Conservation (phyloP, 164 flowering plant species). For the Stephania japonica region DNA sequence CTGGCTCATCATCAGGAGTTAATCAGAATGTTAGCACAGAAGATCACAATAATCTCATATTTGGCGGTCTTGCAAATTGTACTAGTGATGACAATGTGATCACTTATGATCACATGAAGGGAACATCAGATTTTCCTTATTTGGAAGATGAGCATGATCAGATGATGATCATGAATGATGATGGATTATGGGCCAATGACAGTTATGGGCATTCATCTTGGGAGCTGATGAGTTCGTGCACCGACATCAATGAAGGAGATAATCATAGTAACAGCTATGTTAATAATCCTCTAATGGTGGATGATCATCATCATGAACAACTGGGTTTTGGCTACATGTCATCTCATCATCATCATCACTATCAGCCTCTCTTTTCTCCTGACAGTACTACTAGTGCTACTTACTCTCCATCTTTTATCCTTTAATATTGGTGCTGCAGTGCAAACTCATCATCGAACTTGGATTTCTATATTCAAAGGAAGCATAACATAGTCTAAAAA, state of each 20-base stretch:
- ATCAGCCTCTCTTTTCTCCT: constrained; percentile 1
- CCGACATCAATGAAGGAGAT: constrained; percentile 30
- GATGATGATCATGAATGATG: not conserved
- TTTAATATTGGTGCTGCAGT: constrained; percentile 24
- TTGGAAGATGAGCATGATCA: constrained; percentile 24
- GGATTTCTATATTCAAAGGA: constrained; percentile 31
- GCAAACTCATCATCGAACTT: constrained; percentile 17
- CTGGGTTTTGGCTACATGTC: constrained; percentile 22
- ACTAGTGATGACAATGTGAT: not conserved
- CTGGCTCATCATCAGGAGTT: not conserved
- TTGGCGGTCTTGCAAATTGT: not conserved
- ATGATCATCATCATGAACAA: constrained; percentile 23
- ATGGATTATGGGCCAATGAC: constrained; percentile 30
- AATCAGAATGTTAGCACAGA: not conserved
- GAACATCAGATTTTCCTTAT: constrained; percentile 6
- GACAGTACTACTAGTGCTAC: constrained; percentile 19
- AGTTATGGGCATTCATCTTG: constrained; percentile 16
- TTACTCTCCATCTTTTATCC: constrained; percentile 26
- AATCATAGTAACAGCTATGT: not conserved
- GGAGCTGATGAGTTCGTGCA: constrained; percentile 19
- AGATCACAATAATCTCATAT: not conserved
- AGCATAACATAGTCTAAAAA: constrained; percentile 1
- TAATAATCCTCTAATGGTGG: constrained; percentile 35
- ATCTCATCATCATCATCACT: not conserved
- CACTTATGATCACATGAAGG: not conserved